Percentiles rank a stretch among this genome's conserved stretches.
Evolutionary conservation across 148 eudicot species (phyloP).

Genomic region (Silene conica): DNA sequence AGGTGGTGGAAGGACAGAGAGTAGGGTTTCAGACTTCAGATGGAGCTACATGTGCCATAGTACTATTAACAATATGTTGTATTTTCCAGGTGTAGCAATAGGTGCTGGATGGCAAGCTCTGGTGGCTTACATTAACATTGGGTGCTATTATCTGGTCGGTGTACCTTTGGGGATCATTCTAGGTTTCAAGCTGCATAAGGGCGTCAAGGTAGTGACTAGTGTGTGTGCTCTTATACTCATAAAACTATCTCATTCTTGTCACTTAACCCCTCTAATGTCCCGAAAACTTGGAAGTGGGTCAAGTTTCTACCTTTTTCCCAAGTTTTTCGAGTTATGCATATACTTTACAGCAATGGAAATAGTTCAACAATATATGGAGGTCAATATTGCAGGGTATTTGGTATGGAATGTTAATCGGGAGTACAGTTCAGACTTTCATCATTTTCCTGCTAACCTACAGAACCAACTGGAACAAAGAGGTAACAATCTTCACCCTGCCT

Average conservation of each 20-base stretch:
- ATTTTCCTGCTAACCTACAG: neutral
- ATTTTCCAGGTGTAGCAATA: conserved; percentile 53
- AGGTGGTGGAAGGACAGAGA: too few relatives aligned
- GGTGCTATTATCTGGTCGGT: conserved; percentile 59
- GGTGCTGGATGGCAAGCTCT: conserved; percentile 70
- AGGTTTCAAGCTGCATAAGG: conserved; percentile 43
- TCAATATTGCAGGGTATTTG: conserved; percentile 7
- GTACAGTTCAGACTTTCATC: neutral
- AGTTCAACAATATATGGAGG: neutral
- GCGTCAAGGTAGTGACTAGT: conserved; percentile 43
- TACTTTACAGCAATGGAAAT: neutral
- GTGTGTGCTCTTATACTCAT: neutral
- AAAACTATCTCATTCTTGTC: neutral
- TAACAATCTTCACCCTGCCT: neutral
- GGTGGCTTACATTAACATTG: conserved; percentile 60
- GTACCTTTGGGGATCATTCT: conserved; percentile 57
- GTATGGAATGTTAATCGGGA: neutral
- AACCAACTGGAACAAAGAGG: conserved; percentile 13
- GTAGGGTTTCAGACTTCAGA: too few relatives aligned
- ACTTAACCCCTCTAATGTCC: neutral
- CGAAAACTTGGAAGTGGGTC: neutral
- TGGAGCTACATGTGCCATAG: too few relatives aligned
- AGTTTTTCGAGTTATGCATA: neutral
- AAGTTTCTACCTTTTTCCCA: neutral
- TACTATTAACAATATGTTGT: too few relatives aligned